Conservation (phyloP, 2,329 filamentous ascomycete genomes). For the Colletotrichum aenigma region DNA sequence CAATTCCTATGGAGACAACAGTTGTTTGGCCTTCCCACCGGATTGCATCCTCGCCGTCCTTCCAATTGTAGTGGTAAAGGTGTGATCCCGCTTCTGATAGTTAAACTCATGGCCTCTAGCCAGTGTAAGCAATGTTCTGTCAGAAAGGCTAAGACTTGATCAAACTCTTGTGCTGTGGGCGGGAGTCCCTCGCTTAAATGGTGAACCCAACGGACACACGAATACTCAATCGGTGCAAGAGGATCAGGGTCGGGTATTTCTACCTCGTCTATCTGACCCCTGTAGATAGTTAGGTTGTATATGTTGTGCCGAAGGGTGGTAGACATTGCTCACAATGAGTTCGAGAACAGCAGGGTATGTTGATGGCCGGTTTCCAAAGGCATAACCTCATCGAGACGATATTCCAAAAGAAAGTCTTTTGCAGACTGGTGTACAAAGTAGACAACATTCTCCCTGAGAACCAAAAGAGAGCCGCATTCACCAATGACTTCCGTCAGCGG, state of each 20-base stretch:
- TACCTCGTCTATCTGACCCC: too few species aligned
- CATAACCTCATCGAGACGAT: conserved; percentile 29
- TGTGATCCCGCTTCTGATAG: too few species aligned
- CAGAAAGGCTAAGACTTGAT: conserved; percentile 31
- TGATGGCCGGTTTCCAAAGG: conserved; percentile 25
- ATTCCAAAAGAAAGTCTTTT: conserved; percentile 39
- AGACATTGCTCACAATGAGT: conserved; percentile 34
- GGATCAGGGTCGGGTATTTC: conserved; percentile 5
- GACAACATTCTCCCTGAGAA: conserved; percentile 29
- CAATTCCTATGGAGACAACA: rapidly evolving
- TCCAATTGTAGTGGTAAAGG: too few species aligned
- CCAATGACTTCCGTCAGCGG: neutral
- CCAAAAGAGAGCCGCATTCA: conserved; percentile 27
- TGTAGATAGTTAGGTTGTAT: too few species aligned
- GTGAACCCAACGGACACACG: conserved; percentile 25
- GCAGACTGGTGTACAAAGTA: conserved; percentile 48
- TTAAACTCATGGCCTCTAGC: conserved; percentile 36
- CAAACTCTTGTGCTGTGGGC: neutral
- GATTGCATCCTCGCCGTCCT: too few species aligned
- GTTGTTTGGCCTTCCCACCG: too few species aligned
- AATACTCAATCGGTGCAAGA: conserved; percentile 18
- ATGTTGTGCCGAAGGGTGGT: conserved; percentile 32
- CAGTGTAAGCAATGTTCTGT: conserved; percentile 36
- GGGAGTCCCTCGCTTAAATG: conserved; percentile 1
- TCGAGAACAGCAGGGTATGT: conserved; percentile 34